Percentiles rank a stretch among this genome's conserved stretches.
These are phyloP conservation scores for Laguncularia racemosa DNA, from an alignment of 345 rosid genomes.

Conservation along the genomic window DNA sequence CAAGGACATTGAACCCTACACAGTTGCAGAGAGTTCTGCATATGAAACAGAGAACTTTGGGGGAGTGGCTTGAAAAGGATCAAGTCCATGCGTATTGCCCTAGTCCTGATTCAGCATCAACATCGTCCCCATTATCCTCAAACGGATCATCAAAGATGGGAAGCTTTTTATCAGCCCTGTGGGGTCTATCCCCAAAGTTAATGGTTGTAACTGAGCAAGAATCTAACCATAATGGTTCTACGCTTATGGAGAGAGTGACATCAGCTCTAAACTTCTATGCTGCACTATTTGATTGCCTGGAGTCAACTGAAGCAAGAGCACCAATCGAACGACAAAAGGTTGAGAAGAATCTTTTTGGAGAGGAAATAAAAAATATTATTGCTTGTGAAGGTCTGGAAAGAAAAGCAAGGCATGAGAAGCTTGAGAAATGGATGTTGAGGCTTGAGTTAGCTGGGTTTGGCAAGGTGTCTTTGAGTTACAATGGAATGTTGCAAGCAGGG, in stretches of 20 bases:
- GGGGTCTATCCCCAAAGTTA: conserved; percentile 56
- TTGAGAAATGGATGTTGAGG: conserved; percentile 61
- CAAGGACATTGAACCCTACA: conserved; percentile 22
- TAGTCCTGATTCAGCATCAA: conserved; percentile 38
- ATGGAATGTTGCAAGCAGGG: conserved; percentile 54
- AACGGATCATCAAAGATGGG: conserved; percentile 40
- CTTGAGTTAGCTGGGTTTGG: conserved; percentile 57
- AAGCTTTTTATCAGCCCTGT: conserved; percentile 39
- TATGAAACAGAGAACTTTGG: conserved; percentile 40
- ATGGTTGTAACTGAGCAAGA: conserved; percentile 68
- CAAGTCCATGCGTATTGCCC: conserved; percentile 18
- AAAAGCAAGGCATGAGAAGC: conserved; percentile 65
- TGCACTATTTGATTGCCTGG: conserved; percentile 62
- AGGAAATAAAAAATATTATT: conserved; percentile 66
- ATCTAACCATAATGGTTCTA: conserved; percentile 41
- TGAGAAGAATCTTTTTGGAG: conserved; percentile 65
- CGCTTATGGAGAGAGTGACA: conserved; percentile 47
- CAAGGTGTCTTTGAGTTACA: conserved; percentile 51
- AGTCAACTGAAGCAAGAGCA: conserved; percentile 45
- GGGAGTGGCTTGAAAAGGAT: conserved; percentile 76
- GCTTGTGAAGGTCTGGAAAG: conserved; percentile 63
- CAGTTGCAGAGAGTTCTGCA: conserved; percentile 22
- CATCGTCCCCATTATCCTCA: conserved; percentile 34
- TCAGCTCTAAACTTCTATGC: conserved; percentile 61
- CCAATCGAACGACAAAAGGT: conserved; percentile 50